Evolutionary conservation across 2,329 filamentous ascomycete genomes (phyloP).

Genomic region (Phoma sp.): DNA sequence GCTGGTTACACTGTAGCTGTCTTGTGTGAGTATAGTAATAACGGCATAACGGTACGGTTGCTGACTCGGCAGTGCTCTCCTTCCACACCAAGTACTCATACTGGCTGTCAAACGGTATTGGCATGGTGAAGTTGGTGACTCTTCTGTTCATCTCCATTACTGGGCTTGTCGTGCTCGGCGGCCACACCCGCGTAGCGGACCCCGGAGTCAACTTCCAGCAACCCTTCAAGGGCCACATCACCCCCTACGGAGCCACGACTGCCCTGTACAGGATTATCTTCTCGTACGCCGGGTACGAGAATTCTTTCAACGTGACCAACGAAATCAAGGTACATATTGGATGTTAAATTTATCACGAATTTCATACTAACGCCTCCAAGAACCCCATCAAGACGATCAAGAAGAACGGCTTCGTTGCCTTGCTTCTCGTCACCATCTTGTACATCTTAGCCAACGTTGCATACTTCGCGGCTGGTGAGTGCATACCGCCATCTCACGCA

Average conservation of each 20-base stretch:
- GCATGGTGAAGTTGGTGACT: constrained; percentile 65
- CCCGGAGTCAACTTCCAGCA: constrained; percentile 63
- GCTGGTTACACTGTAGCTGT: constrained; percentile 68
- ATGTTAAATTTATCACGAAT: too few species aligned
- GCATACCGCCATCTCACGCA: neutral
- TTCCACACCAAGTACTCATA: constrained; percentile 67
- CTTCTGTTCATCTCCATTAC: constrained; percentile 61
- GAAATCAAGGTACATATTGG: constrained; percentile 61
- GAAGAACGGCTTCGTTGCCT: constrained; percentile 54
- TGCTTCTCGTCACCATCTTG: constrained; percentile 59
- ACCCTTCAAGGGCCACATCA: constrained; percentile 60
- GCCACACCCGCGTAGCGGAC: constrained; percentile 58
- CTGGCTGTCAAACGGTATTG: constrained; percentile 64
- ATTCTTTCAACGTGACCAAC: constrained; percentile 69
- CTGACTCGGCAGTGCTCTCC: constrained; percentile 51
- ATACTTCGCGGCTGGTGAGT: constrained; percentile 62
- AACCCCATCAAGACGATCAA: constrained; percentile 64
- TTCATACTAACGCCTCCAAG: too few species aligned
- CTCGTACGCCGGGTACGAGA: constrained; percentile 65
- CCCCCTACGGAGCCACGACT: constrained; percentile 62
- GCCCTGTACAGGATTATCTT: constrained; percentile 67
- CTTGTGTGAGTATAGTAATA: constrained; percentile 53
- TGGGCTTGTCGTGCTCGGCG: constrained; percentile 69
- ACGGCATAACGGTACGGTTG: too few species aligned
- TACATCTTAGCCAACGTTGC: constrained; percentile 68